These are phyloP conservation scores for Anthracocystis walkeri DNA, from an alignment of 1,284 basidiomycete genomes.

Conservation along the genomic window DNA sequence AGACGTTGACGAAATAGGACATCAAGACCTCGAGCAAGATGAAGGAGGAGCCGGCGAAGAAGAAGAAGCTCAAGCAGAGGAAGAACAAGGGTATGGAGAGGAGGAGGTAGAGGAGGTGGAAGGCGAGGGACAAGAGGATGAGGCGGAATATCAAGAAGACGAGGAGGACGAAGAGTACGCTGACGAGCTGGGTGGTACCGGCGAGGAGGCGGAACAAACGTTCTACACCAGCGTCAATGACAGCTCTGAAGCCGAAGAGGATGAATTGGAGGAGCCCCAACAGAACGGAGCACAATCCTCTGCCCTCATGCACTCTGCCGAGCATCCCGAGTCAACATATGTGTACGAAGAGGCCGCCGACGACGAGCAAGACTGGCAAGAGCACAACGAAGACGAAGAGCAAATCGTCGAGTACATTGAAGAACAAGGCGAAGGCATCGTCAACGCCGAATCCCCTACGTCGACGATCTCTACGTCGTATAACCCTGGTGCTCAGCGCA, in stretches of 20 bases:
- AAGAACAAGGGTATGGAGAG: neutral
- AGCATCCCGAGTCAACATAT: conserved; percentile 10
- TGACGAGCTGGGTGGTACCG: conserved; percentile 7
- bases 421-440: conserved; percentile 17
- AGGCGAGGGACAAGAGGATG: conserved; percentile 1
- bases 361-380: conserved; percentile 25
- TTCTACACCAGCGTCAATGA: conserved; percentile 40
- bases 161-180: conserved; percentile 20
- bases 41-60: conserved; percentile 2
- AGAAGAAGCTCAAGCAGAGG: conserved; percentile 2
- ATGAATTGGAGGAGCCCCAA: conserved; percentile 38
- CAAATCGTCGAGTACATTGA: conserved; percentile 53
- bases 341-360: conserved; percentile 17
- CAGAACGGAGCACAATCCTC: conserved; percentile 4
- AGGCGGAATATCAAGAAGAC: conserved; percentile 18
- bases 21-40: neutral
- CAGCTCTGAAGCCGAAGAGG: conserved; percentile 31
- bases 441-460: conserved; percentile 1
- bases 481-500: conserved; percentile 20
- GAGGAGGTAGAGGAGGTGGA: conserved; percentile 17
- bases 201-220: conserved; percentile 37
- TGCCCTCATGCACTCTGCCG: conserved; percentile 12
- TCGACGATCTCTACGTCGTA: conserved; percentile 12
- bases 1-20: neutral
- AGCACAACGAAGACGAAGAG: conserved; percentile 31